These are phyloP conservation scores for Platanthera zijinensis DNA, from an alignment of 106 monocot genomes.

Conservation along the genomic window DNA sequence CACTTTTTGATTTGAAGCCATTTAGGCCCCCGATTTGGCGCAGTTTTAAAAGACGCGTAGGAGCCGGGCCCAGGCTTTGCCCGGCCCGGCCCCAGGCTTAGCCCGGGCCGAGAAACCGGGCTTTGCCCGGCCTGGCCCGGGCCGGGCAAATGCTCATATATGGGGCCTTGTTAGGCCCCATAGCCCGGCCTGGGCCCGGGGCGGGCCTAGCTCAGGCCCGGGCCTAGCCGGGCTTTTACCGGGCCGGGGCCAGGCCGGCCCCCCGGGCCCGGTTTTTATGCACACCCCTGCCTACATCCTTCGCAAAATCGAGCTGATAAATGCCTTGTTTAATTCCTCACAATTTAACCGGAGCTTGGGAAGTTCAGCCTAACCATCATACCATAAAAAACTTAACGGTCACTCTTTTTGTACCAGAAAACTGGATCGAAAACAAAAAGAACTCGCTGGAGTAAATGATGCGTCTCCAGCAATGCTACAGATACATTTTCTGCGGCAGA, in stretches of 20 bases:
- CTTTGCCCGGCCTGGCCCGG: no score
- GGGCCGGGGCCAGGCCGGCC: neutral
- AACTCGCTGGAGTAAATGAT: neutral
- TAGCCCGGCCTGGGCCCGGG: no score
- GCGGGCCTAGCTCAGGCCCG: neutral
- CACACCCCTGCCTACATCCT: neutral
- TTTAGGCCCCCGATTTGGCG: no score
- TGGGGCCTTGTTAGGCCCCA: no score
- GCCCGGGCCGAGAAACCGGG: no score
- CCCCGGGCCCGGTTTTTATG: neutral
- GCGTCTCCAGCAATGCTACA: neutral
- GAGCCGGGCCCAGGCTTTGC: no score
- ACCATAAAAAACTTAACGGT: neutral
- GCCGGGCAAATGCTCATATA: no score
- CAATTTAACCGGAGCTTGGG: neutral
- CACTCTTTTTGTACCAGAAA: neutral
- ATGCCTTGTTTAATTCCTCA: neutral
- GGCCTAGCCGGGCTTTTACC: neutral
- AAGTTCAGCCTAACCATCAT: neutral
- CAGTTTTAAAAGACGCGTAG: no score
- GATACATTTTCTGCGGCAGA: neutral
- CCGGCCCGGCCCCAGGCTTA: no score
- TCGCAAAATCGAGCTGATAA: neutral
- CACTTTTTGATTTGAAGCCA: no score
- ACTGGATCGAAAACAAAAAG: neutral